A percentile compares a stretch with the other conserved stretches of the same genome.
These are phyloP conservation scores for Phialophora chinensis DNA, from an alignment of 2,329 filamentous ascomycete species.

Conservation along the genomic window DNA sequence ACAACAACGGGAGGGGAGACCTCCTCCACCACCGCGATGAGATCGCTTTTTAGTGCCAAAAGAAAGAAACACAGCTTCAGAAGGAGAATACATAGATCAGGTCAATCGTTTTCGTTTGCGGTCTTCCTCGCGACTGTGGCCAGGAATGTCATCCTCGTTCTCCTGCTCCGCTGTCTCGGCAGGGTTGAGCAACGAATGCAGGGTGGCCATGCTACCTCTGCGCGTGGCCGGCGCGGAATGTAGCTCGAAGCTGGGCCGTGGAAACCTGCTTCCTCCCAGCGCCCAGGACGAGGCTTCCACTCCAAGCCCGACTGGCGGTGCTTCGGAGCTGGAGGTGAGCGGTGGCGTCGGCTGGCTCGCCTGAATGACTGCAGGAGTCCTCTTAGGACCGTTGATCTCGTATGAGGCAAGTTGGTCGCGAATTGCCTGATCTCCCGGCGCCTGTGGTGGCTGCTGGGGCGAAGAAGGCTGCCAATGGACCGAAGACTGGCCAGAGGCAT, in stretches of 20 bases:
- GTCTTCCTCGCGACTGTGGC: constrained; percentile 65
- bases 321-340: constrained; percentile 29
- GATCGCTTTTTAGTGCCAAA: neutral
- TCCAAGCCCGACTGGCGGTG: constrained; percentile 33
- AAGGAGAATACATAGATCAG: constrained; percentile 42
- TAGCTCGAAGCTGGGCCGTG: constrained; percentile 36
- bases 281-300: constrained; percentile 37
- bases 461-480: constrained; percentile 70
- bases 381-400: constrained; percentile 64
- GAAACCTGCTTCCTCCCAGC: constrained; percentile 35
- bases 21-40: neutral
- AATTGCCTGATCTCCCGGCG: constrained; percentile 64
- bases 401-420: constrained; percentile 69
- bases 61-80: neutral
- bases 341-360: constrained; percentile 34
- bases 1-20: neutral
- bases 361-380: constrained; percentile 43
- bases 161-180: constrained; percentile 70
- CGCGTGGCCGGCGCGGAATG: constrained; percentile 67
- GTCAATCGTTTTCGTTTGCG: constrained; percentile 66
- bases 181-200: constrained; percentile 70
- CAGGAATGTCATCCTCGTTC: constrained; percentile 64
- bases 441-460: constrained; percentile 38
- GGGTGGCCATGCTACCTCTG: constrained; percentile 73
- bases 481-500: constrained; percentile 66